Percentiles rank a stretch among this genome's conserved stretches.
These are phyloP conservation scores for Trichoderma gracile DNA, from an alignment of 2,329 filamentous ascomycete species.

Conservation along the genomic window DNA sequence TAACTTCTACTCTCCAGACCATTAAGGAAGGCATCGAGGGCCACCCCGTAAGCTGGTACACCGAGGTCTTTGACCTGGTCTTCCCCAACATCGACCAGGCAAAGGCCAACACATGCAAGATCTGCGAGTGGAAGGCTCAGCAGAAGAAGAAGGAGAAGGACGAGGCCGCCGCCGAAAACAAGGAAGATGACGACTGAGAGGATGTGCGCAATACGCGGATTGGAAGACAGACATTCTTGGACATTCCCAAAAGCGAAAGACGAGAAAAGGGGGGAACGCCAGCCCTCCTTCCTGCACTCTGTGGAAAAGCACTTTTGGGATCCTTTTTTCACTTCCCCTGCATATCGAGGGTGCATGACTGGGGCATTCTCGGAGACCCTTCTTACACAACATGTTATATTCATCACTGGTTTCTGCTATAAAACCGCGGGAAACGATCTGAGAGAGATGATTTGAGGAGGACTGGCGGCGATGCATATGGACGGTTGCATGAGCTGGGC, in stretches of 20 bases:
- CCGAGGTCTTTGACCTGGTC: conserved; percentile 86
- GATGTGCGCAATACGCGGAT: not conserved
- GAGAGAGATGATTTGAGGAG: conserved; percentile 8
- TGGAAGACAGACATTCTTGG: not conserved
- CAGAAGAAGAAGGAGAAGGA: conserved; percentile 42
- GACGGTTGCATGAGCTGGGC: conserved; percentile 22
- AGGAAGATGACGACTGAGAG: conserved; percentile 40
- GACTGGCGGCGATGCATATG: not conserved
- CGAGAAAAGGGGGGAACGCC: too few species aligned
- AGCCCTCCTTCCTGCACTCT: not conserved
- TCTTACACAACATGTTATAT: too few species aligned
- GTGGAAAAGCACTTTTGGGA: too few species aligned
- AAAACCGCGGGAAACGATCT: not conserved
- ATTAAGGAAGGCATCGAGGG: conserved; percentile 97
- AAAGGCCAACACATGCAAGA: conserved; percentile 73
- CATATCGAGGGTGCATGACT: too few species aligned
- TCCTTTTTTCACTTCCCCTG: too few species aligned
- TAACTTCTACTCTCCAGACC: conserved; percentile 60
- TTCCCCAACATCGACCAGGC: conserved; percentile 79
- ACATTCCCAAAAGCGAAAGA: not conserved
- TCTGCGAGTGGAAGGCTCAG: conserved; percentile 52
- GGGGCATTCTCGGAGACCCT: too few species aligned
- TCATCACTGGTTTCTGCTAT: not conserved
- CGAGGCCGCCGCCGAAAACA: conserved; percentile 40
- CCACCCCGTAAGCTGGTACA: conserved; percentile 89